Evolutionary conservation across 257 asterid genomes (phyloP), one percentile per base, ranked within the genome.

Genomic region (Solanum stenotomum): DNA sequence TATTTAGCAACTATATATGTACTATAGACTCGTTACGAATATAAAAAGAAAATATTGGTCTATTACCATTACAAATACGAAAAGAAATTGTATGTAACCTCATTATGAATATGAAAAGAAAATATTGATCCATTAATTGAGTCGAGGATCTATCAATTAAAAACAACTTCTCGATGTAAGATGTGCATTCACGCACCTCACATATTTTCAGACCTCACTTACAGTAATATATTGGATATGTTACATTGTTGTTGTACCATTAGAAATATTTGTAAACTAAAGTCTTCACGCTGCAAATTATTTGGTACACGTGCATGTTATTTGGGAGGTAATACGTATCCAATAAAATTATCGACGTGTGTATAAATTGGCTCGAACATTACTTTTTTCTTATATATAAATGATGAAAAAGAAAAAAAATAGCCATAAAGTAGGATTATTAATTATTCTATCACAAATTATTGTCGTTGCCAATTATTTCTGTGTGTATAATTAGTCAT

Each of bases 151-250:
- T 23, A 23, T 61, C 6, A 4, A 9, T 52, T 52, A 18, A 15
- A 65, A n/a, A 65, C 0, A 1, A 6, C 10, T 0, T 0, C 25
- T 56, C 11, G 23, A 52, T 52, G 4, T 52, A 2, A 16, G 9
- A 52, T 16, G 0, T 15, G 8, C 23, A 52, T 44, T 0, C 0
- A 16, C 10, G 8, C 20, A 1, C 1, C 8, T 16, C 8, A 52
- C 8, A 52, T 52, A 5, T 52, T 49, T 52, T 52, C 3, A 5
- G 9, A 52, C 23, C 61, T 52, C 61, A 16, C 61, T 49, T 49
- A 52, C 1, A 16, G 3, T 52, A 2, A 52, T 52, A 52, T 16
- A 15, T 15, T 52, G 23, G 61, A 16, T 52, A 52, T 16, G 23
- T 52, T 52, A 52, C 23, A 3, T 52, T 49, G 22, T 5, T 52